Evolutionary conservation across 345 rosid species (phyloP).

Genomic region (Moringa oleifera): DNA sequence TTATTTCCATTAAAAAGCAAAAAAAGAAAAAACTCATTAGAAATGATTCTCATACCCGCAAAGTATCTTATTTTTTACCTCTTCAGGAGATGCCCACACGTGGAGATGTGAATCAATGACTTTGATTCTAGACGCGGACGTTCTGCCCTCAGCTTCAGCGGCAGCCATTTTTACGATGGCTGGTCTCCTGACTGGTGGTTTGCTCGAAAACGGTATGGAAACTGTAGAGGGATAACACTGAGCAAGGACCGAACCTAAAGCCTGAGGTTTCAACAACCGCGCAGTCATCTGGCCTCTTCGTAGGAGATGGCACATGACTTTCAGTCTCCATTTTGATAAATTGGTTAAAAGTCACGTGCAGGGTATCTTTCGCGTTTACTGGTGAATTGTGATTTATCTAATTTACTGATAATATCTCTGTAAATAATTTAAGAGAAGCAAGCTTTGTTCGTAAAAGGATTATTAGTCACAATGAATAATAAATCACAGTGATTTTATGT

Average conservation of each 20-base stretch:
- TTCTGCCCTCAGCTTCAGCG: slow-evolving; percentile 19
- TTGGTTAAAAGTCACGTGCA: no score
- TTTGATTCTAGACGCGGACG: slow-evolving; percentile 24
- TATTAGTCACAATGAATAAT: no score
- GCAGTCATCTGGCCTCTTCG: slow-evolving; percentile 10
- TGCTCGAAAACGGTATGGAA: slow-evolving; percentile 12
- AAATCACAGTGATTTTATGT: no score
- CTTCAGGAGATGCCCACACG: slow-evolving; percentile 87
- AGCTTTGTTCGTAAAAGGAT: no score
- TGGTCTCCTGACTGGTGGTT: slow-evolving; percentile 1
- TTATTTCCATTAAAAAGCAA: not conserved
- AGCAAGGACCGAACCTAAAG: slow-evolving; percentile 11
- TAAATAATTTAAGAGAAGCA: no score
- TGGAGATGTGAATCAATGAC: slow-evolving; percentile 89
- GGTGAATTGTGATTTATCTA: no score
- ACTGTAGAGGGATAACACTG: slow-evolving; percentile 3
- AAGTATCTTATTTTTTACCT: slow-evolving; percentile 34
- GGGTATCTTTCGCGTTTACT: no score
- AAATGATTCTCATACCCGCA: not conserved
- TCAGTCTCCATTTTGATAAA: no score
- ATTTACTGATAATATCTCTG: no score
- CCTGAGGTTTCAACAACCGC: slow-evolving; percentile 28
- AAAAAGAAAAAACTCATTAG: not conserved
- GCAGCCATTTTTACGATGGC: slow-evolving; percentile 52
- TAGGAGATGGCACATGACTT: no score